Evolutionary conservation across 371 early-diverging fungal species (phyloP).

Genomic region (Mortierella sp.): DNA sequence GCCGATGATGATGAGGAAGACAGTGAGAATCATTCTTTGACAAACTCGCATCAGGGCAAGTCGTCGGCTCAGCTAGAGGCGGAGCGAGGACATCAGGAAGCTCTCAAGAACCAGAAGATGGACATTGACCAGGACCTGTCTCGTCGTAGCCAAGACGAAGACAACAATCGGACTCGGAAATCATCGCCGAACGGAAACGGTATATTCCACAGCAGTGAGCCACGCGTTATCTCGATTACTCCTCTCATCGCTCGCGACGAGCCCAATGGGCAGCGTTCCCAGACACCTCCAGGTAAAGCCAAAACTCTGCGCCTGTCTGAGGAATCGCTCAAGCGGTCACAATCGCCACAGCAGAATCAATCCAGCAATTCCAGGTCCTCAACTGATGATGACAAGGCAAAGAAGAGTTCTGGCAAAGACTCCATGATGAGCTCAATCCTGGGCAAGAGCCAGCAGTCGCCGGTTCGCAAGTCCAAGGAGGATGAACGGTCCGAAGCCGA

Average conservation of each 20-base stretch:
- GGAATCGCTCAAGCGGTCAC: slow-evolving; percentile 4
- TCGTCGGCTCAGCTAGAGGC: slow-evolving; percentile 33
- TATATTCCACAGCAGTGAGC: slow-evolving; percentile 26
- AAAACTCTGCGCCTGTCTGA: slow-evolving; percentile 16
- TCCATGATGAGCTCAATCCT: slow-evolving; percentile 37
- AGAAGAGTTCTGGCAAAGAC: slow-evolving; percentile 17
- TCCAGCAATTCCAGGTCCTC: not conserved
- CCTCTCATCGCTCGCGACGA: slow-evolving; percentile 52
- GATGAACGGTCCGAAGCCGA: slow-evolving; percentile 17
- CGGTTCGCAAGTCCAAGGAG: slow-evolving; percentile 28
- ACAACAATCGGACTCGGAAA: slow-evolving; percentile 40
- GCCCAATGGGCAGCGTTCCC: slow-evolving; percentile 5
- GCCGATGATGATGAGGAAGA: slow-evolving; percentile 25
- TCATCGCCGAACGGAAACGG: slow-evolving; percentile 46
- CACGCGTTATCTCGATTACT: slow-evolving; percentile 45
- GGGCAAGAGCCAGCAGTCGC: slow-evolving; percentile 21
- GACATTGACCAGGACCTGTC: not conserved
- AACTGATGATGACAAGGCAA: slow-evolving; percentile 31
- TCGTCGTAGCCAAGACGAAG: slow-evolving; percentile 24
- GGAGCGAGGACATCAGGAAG: slow-evolving; percentile 43
- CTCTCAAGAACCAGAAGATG: slow-evolving; percentile 30
- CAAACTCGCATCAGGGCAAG: slow-evolving; percentile 9
- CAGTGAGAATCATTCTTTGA: not conserved
- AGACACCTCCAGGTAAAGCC: slow-evolving; percentile 29
- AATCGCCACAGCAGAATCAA: slow-evolving; percentile 14